Conservation (phyloP, 345 rosid species). For the Hibiscus tridactylites region DNA sequence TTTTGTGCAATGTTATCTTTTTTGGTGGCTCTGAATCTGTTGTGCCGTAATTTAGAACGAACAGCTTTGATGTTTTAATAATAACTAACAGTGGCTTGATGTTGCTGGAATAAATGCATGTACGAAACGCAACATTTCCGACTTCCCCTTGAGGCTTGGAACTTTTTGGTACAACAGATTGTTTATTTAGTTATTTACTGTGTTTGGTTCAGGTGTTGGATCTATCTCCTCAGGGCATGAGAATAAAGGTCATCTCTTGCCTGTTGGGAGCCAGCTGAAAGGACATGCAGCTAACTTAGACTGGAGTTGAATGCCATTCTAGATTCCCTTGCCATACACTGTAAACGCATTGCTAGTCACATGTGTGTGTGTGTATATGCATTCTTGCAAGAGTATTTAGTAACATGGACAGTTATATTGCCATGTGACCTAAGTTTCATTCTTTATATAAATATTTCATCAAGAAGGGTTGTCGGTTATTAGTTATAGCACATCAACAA, state of each 20-base stretch:
- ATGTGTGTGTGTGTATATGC: background rate
- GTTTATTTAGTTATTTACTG: background rate
- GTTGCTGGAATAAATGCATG: background rate
- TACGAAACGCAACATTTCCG: background rate
- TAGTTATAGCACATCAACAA: no score
- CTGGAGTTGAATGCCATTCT: background rate
- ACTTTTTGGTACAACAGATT: background rate
- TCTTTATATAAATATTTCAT: background rate
- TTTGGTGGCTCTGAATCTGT: background rate
- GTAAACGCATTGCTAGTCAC: constrained; percentile 13
- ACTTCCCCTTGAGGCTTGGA: background rate
- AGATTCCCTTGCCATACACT: background rate
- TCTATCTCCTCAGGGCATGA: background rate
- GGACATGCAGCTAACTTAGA: background rate
- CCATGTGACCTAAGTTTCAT: background rate
- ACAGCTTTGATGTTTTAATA: background rate
- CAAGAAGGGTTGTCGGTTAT: background rate
- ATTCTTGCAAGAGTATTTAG: background rate
- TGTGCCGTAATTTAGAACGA: background rate
- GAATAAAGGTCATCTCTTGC: constrained; percentile 5
- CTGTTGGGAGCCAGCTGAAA: background rate
- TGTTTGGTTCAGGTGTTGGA: constrained; percentile 16
- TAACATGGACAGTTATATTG: background rate
- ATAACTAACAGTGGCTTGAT: background rate
- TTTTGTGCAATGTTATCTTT: background rate